Base-by-base conservation (phyloP, 2,329 filamentous ascomycete genomes). In the Metarhizium humberi region DNA sequence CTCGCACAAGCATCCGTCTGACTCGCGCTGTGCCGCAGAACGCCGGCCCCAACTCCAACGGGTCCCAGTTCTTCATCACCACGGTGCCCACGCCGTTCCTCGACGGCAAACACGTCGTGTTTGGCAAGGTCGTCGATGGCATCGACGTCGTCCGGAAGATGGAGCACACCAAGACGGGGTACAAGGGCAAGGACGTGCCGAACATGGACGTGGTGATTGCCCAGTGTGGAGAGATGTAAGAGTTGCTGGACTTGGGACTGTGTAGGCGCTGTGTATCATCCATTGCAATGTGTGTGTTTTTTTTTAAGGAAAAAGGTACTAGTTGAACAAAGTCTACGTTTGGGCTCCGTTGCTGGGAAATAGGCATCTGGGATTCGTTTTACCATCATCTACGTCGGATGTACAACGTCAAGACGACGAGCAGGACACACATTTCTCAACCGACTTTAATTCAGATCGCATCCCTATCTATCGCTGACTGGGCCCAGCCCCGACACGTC, bases 21-120 rank as follows among this genome's bases (percentile, higher is more conserved):
- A 34, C 46, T 49, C 58, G 52, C 20, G 10, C 10, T 34, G 32
- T 11, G 6, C 5, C 43, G 6, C 59, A 94, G 87, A 96, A 96
- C 69, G 88, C 88, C 32, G 92, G 92, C 1, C 88, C 89, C 54
- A 88, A 96, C 72, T 92, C 89, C 61, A 97, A 97, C 71, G 94
- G 94, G 42, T 91, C 85, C 57, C 94, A 97, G 68, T 99, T 99
- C 78, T 99, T 99, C 78, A 92, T 97, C 75, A 96, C 92, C 2
- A 94, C 89, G 0, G 87, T 87, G 2, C 79, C 88, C 5, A 94
- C 92, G 0, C 90, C 90, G 2, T 95, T 95, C 67, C 76, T 99
- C 30, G 88, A 97, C 72, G 82, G 81, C 66, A 97, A 97, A 74
- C 94, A 99, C 70, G 91, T 96, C 55, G 92, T 97, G 18, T 97